Evolutionary conservation across 345 rosid genomes (phyloP).

Genomic region (Lepidium africanum): DNA sequence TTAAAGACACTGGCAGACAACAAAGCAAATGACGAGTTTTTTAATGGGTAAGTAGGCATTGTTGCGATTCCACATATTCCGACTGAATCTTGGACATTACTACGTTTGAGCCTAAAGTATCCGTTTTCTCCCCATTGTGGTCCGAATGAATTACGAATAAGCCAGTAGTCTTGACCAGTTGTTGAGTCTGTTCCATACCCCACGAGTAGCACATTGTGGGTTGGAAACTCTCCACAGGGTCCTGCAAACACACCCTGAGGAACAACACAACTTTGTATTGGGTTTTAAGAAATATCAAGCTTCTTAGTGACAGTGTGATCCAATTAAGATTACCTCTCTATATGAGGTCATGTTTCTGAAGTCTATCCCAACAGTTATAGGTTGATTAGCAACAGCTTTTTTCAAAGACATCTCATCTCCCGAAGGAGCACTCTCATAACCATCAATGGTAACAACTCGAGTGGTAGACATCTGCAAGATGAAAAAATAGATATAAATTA

Average conservation of each 20-base stretch:
- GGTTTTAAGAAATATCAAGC: neutral
- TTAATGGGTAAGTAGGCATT: neutral
- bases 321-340: slow-evolving; percentile 34
- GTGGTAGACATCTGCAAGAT: slow-evolving; percentile 42
- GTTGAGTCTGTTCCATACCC: slow-evolving; percentile 12
- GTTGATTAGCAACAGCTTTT: slow-evolving; percentile 63
- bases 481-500: neutral
- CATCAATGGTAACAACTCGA: slow-evolving; percentile 48
- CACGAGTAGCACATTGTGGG: slow-evolving; percentile 1
- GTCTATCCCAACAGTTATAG: slow-evolving; percentile 36
- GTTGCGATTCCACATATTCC: neutral
- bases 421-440: slow-evolving; percentile 49
- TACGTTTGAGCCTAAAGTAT: neutral
- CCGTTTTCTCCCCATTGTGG: neutral
- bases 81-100: neutral
- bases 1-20: neutral
- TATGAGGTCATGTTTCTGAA: neutral
- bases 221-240: neutral
- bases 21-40: neutral
- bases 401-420: slow-evolving; percentile 51
- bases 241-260: slow-evolving; percentile 18
- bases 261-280: neutral
- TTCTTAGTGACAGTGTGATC: neutral
- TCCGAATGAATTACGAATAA: neutral
- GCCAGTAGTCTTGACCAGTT: slow-evolving; percentile 6